Percentiles rank a stretch among this genome's conserved stretches.
Evolutionary conservation across 2,329 filamentous ascomycete species (phyloP).

Genomic region (Colletotrichum somersetense): DNA sequence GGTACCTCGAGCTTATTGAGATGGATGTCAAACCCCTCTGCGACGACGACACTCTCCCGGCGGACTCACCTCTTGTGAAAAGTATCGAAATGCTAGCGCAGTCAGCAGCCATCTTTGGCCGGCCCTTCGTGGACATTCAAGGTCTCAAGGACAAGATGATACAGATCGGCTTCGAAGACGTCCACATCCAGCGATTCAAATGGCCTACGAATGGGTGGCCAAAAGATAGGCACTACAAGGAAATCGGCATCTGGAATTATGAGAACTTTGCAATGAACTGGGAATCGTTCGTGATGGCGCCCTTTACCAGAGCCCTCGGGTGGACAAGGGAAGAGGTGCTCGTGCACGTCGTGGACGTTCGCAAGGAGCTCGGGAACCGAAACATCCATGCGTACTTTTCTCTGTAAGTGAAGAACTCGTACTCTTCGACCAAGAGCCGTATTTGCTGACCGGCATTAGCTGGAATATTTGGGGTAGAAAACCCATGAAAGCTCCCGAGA

Average conservation of each 20-base stretch:
- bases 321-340: constrained; percentile 49
- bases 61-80: constrained; percentile 47
- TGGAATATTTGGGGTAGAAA: constrained; percentile 26
- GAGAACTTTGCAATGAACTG: constrained; percentile 49
- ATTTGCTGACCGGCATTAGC: neutral
- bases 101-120: neutral
- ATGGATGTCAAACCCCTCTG: constrained; percentile 52
- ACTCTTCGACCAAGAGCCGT: no score
- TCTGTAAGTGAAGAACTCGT: constrained; percentile 41
- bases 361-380: constrained; percentile 47
- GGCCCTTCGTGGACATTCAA: neutral
- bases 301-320: constrained; percentile 7
- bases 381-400: constrained; percentile 50
- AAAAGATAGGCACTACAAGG: constrained; percentile 49
- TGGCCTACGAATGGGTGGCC: constrained; percentile 55
- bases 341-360: constrained; percentile 47
- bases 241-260: constrained; percentile 50
- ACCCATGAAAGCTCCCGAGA: neutral
- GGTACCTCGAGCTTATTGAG: constrained; percentile 59
- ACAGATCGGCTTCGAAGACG: constrained; percentile 51
- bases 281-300: constrained; percentile 46
- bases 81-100: constrained; percentile 12
- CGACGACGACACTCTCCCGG: constrained; percentile 55
- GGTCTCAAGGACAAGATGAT: constrained; percentile 31
- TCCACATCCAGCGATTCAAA: constrained; percentile 39